Evolutionary conservation across 805 yeast genomes (phyloP), one percentile per base, ranked within the genome.

Genomic region (Metschnikowia corniflorae): DNA sequence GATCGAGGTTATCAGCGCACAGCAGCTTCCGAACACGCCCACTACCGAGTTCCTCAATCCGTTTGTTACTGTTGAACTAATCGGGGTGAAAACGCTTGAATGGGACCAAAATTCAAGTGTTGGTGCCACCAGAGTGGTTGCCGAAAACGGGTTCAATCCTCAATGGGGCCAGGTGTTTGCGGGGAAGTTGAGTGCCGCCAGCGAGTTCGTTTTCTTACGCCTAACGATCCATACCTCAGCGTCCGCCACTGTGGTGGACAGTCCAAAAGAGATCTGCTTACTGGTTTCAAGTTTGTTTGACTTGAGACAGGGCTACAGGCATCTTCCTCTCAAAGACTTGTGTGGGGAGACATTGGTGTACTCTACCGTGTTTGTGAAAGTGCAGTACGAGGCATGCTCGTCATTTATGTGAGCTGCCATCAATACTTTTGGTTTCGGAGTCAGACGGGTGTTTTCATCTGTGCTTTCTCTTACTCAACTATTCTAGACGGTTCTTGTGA

Each of bases 81-180:
- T 75, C 26, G 85, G 86, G 6, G 63, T 68, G 1, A 25, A 35
- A 2, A 41, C 49, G 1, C 33, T 65, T 3, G 43, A 47, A 3
- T 63, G 63, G 56, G 55, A 40, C 31, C 37, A 26, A 5, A 20
- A 24, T 5, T 39, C 42, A n/a, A 16, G 14, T 16, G 22, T 13
- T 0, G 38, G 42, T 3, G 36, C 42, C 10, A 50, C 57, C 2
- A 29, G 37, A 3, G 49, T 55, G 3, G 72, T 82, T 1, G 53
- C 57, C 6, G 78, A 77, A 33, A 88, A 89, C 59, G 97, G 97
- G 0, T 86, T 86, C 61, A 87, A 85, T 53, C 97, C 97, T 0
- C 60, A 72, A 6, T 91, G 97, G 97, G 77, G 81, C 43, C 70
- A 73, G 33, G 56, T 53, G 4, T 71, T 80, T 42, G 44, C 55